Evolutionary conservation across 2,329 filamentous ascomycete genomes (phyloP).

Genomic region (Purpureocillium lavendulum): DNA sequence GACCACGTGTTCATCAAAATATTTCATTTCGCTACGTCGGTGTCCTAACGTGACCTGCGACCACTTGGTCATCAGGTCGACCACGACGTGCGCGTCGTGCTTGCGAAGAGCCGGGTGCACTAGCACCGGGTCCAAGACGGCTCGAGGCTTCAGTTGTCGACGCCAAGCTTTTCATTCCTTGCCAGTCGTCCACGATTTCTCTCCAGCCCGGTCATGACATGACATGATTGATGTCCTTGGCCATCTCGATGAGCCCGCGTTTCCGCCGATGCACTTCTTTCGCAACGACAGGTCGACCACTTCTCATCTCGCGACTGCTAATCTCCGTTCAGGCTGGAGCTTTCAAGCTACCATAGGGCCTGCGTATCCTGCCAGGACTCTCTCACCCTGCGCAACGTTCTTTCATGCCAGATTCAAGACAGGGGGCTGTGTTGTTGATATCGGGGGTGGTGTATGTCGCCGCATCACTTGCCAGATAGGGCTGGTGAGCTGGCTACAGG

Average conservation of each 20-base stretch:
- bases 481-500: constrained; percentile 14
- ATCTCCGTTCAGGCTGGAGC: constrained; percentile 45
- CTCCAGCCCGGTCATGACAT: constrained; percentile 3
- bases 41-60: constrained; percentile 10
- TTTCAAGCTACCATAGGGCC: constrained; percentile 57
- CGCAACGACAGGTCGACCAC: constrained; percentile 5
- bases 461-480: constrained; percentile 13
- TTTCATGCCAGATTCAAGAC: constrained; percentile 27
- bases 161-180: constrained; percentile 2
- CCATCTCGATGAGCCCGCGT: constrained; percentile 6
- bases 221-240: constrained; percentile 2
- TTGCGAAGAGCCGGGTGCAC: constrained; percentile 12
- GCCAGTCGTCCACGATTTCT: constrained; percentile 6
- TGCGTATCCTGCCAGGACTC: constrained; percentile 19
- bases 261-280: constrained; percentile 11
- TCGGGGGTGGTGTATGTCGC: constrained; percentile 14
- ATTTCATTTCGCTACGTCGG: constrained; percentile 10
- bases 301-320: constrained; percentile 5
- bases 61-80: constrained; percentile 17
- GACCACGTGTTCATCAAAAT: constrained; percentile 1
- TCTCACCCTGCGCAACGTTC: constrained; percentile 23
- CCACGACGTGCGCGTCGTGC: constrained; percentile 7
- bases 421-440: constrained; percentile 21
- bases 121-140: constrained; percentile 12
- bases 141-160: constrained; percentile 1